Percentiles rank a stretch among this genome's conserved stretches.
Conservation (phyloP, 768 basidiomycete species). For the Kwoniella shandongensis region DNA sequence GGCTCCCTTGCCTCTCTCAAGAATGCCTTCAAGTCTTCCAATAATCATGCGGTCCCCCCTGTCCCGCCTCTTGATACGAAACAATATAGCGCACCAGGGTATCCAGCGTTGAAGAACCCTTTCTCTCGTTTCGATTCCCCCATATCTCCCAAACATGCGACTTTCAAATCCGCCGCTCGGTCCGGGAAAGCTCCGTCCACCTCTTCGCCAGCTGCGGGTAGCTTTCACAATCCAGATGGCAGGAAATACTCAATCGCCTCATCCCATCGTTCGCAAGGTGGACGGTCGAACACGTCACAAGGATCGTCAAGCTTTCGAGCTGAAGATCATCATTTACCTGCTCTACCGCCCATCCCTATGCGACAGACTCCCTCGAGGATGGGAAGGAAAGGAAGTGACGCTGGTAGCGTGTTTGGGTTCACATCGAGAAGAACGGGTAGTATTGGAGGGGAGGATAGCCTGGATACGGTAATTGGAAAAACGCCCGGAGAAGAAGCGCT, state of each 20-base stretch:
- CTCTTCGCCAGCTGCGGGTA: slow-evolving; percentile 17
- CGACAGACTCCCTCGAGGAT: slow-evolving; percentile 31
- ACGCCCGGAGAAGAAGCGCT: slow-evolving; percentile 86
- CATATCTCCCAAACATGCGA: slow-evolving; percentile 25
- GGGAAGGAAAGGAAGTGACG: slow-evolving; percentile 39
- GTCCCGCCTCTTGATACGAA: slow-evolving; percentile 33
- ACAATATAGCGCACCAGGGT: slow-evolving; percentile 25
- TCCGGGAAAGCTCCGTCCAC: slow-evolving; percentile 14
- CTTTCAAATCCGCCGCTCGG: slow-evolving; percentile 21
- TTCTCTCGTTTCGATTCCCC: slow-evolving; percentile 43
- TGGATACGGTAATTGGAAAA: slow-evolving; percentile 67
- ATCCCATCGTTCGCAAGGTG: slow-evolving; percentile 32
- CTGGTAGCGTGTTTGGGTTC: slow-evolving; percentile 31
- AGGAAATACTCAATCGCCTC: slow-evolving; percentile 41
- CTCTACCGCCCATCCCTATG: slow-evolving; percentile 42
- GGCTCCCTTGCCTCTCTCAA: slow-evolving; percentile 42
- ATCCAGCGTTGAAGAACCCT: slow-evolving; percentile 49
- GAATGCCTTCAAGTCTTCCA: slow-evolving; percentile 44
- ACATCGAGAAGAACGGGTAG: slow-evolving; percentile 27
- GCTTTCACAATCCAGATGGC: slow-evolving; percentile 18
- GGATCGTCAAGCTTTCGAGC: slow-evolving; percentile 37
- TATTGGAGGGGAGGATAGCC: slow-evolving; percentile 62
- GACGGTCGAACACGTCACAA: slow-evolving; percentile 35
- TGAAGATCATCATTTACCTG: slow-evolving; percentile 40
- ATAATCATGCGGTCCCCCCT: slow-evolving; percentile 28